Evolutionary conservation across 768 basidiomycete genomes (phyloP).

Genomic region (Podaxis mareebaensis): DNA sequence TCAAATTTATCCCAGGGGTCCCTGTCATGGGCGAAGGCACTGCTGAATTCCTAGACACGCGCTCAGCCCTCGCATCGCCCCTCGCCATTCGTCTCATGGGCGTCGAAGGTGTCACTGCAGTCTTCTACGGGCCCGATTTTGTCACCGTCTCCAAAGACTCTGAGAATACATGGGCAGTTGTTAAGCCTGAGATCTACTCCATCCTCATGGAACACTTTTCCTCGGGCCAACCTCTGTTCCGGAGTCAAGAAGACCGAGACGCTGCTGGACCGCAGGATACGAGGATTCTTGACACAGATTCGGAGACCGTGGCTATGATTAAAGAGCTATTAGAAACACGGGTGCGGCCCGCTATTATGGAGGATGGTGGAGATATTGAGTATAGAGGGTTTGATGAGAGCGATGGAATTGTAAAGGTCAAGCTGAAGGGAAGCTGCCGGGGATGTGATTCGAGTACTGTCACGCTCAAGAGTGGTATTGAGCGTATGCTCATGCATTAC

Average conservation of each 20-base stretch:
- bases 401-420: slow-evolving; percentile 77
- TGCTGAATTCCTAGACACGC: slow-evolving; percentile 92
- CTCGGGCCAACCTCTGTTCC: slow-evolving; percentile 84
- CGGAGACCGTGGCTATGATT: slow-evolving; percentile 98
- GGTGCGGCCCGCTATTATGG: slow-evolving; percentile 96
- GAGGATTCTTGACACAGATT: slow-evolving; percentile 88
- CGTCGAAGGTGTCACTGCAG: slow-evolving; percentile 82
- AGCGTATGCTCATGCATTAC: slow-evolving; percentile 99
- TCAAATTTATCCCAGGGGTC: slow-evolving; percentile 96
- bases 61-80: slow-evolving; percentile 84
- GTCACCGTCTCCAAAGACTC: slow-evolving; percentile 93
- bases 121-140: slow-evolving; percentile 98
- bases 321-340: slow-evolving; percentile 96
- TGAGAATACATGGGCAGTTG: slow-evolving; percentile 81
- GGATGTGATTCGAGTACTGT: slow-evolving; percentile 94
- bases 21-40: slow-evolving; percentile 86
- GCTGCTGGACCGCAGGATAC: slow-evolving; percentile 92
- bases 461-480: slow-evolving; percentile 95
- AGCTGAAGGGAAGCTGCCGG: slow-evolving; percentile 95
- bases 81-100: slow-evolving; percentile 95
- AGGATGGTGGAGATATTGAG: slow-evolving; percentile 98
- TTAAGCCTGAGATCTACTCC: slow-evolving; percentile 97
- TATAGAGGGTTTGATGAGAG: slow-evolving; percentile 86
- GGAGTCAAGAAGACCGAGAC: slow-evolving; percentile 76
- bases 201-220: slow-evolving; percentile 98